These are phyloP conservation scores for Trichoderma afroharzianum DNA, from an alignment of 2,329 filamentous ascomycete genomes.

Conservation along the genomic window DNA sequence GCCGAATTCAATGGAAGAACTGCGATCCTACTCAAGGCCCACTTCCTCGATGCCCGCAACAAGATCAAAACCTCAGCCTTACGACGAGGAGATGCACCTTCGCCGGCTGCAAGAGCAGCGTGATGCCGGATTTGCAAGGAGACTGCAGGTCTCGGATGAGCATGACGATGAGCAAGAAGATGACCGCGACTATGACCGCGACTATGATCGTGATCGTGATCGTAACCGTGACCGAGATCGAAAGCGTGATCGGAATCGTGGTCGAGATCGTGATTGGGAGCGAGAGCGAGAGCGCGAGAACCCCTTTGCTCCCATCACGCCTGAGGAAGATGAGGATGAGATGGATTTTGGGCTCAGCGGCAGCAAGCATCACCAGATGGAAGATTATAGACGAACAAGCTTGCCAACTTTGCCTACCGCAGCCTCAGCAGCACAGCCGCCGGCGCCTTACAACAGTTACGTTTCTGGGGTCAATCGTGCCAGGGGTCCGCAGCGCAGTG, in stretches of 20 bases:
- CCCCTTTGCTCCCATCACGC: constrained; percentile 13
- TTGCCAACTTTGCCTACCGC: constrained; percentile 27
- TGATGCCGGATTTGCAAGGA: constrained; percentile 41
- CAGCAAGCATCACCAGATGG: constrained; percentile 57
- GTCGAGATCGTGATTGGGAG: not conserved
- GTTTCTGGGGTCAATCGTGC: constrained; percentile 41
- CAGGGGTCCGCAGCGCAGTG: constrained; percentile 38
- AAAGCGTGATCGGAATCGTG: not conserved
- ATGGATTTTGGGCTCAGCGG: constrained; percentile 47
- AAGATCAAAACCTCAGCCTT: constrained; percentile 28
- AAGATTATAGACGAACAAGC: constrained; percentile 45
- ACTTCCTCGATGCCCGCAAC: constrained; percentile 21
- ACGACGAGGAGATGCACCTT: constrained; percentile 47
- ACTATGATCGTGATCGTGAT: not conserved
- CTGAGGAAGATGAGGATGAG: constrained; percentile 28
- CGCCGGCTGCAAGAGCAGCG: constrained; percentile 46
- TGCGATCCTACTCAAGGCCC: constrained; percentile 14
- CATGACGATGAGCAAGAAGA: not conserved
- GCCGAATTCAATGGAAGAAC: constrained; percentile 14
- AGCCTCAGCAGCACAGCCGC: constrained; percentile 25
- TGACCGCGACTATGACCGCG: not conserved
- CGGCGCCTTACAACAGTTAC: constrained; percentile 34
- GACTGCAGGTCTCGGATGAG: constrained; percentile 33
- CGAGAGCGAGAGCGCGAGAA: constrained; percentile 5
- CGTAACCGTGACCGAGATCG: not conserved